Base-by-base conservation (phyloP, 2,329 filamentous ascomycete genomes). In the Phialophora verrucosa region DNA sequence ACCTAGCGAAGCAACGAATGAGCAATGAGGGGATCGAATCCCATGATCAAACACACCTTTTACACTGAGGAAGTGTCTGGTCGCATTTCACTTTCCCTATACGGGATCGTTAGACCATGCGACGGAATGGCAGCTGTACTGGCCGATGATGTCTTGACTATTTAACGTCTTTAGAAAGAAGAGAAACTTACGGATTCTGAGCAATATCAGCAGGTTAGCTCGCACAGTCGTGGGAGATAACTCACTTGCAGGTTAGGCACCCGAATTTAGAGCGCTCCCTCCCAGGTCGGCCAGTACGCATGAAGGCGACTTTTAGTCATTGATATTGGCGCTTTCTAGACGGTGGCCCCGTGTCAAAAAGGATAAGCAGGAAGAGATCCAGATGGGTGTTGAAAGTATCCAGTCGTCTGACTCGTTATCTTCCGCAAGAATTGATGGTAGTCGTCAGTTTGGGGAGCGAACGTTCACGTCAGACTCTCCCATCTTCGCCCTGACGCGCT, bases 71-170 rank as follows among this genome's bases (percentile, higher is more conserved):
- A 49, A 55, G 65, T 4, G 70, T 69, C 50, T 75, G 73, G 60
- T 76, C 73, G 55, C 74, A 76, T 62, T 76, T 75, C 11, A 75
- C 62, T 23, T 66, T 69, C 6, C 73, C 74, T 74, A 59, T 74
- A 59, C 1, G 38, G 11, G 62, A 59, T 47, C 35, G 54, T 12
- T 25, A 61, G 31, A 65, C 64, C 8, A 3, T 23, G 11, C 49
- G 12, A 23, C 17, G 17, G 20, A 11, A 51, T 25, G 20, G n/a
- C 20, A 51, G 12, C 25, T 27, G 25, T 51, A 51, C 49, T 17
- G 49, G 49, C 49, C 6, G 49, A 27, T 29, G 3, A 27, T 23
- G 14, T 51, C 10, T 4, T 17, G 25, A 27, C 49, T 11, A 1
- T 51, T 51, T 17, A 51, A 5, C 14, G 20, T 23, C 44, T 38